phyloP scores from a whole-genome alignment of 2,329 filamentous ascomycete species.

The Xylaria sp. region DNA sequence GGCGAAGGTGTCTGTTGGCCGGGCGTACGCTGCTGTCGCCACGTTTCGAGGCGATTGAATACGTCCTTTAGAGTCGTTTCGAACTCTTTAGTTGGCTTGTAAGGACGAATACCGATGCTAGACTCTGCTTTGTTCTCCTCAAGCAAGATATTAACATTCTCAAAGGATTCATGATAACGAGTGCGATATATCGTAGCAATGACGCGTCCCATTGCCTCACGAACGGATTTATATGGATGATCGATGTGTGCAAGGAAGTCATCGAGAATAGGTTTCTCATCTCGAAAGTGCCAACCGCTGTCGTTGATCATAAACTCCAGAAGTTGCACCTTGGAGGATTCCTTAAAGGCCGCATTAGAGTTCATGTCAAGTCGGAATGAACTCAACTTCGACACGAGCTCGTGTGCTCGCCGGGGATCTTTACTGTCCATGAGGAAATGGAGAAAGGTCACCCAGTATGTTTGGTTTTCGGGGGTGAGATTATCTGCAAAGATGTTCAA shows the following conservation, averaged over 20 bases:
- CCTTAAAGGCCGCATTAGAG: slow-evolving; percentile 98
- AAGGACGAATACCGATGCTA: slow-evolving; percentile 85
- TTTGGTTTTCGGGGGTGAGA: slow-evolving; percentile 90
- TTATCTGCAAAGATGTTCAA: slow-evolving; percentile 88
- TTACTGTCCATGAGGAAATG: slow-evolving; percentile 89
- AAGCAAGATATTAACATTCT: slow-evolving; percentile 78
- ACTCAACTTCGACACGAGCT: slow-evolving; percentile 83
- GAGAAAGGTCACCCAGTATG: slow-evolving; percentile 94
- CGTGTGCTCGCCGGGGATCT: slow-evolving; percentile 87
- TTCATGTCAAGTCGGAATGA: slow-evolving; percentile 91
- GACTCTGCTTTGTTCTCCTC: slow-evolving; percentile 81
- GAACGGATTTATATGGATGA: slow-evolving; percentile 96
- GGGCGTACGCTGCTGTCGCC: slow-evolving; percentile 84
- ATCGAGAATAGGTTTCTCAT: slow-evolving; percentile 85
- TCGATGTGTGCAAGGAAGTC: slow-evolving; percentile 93
- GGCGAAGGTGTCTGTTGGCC: slow-evolving; percentile 93
- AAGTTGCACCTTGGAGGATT: slow-evolving; percentile 94
- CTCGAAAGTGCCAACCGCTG: slow-evolving; percentile 94
- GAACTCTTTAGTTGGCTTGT: slow-evolving; percentile 81
- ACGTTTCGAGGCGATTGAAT: slow-evolving; percentile 82
- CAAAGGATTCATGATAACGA: slow-evolving; percentile 92
- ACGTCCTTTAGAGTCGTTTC: slow-evolving; percentile 75
- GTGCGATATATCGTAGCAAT: slow-evolving; percentile 90
- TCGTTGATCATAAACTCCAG: slow-evolving; percentile 89
- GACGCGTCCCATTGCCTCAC: slow-evolving; percentile 91